Evolutionary conservation across 805 yeast species (phyloP).

Genomic region (Candida alai): DNA sequence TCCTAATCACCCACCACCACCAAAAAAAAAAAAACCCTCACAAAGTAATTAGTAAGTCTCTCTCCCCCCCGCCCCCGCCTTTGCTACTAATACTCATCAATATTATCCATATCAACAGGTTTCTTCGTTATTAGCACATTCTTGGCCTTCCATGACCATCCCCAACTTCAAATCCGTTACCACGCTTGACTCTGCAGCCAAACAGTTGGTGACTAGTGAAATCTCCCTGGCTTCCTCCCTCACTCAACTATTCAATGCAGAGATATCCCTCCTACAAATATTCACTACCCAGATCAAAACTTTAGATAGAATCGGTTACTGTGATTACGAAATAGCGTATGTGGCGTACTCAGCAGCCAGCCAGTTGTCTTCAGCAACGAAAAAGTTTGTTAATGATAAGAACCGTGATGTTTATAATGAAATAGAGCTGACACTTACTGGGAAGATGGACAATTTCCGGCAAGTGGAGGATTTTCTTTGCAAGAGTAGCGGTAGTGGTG

Average conservation of each 20-base stretch:
- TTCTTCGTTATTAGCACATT: too few relatives aligned
- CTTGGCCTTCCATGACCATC: too few relatives aligned
- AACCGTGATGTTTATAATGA: slow-evolving; percentile 15
- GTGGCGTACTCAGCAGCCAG: slow-evolving; percentile 19
- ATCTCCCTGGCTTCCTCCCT: background rate
- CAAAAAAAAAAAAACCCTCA: too few relatives aligned
- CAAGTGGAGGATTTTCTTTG: background rate
- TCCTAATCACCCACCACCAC: too few relatives aligned
- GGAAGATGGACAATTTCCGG: slow-evolving; percentile 13
- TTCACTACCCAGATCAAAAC: slow-evolving; percentile 31
- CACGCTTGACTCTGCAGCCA: slow-evolving; percentile 7
- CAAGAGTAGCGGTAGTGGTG: background rate
- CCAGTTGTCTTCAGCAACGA: slow-evolving; percentile 10
- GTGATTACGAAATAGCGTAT: slow-evolving; percentile 37
- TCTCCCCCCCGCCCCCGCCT: too few relatives aligned
- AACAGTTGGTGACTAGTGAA: slow-evolving; percentile 2
- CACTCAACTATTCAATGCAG: slow-evolving; percentile 21
- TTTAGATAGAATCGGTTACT: slow-evolving; percentile 23
- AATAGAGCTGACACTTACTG: slow-evolving; percentile 12
- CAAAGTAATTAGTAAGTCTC: too few relatives aligned
- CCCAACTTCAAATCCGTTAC: slow-evolving; percentile 5
- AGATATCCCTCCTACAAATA: slow-evolving; percentile 30
- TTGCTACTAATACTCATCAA: too few relatives aligned
- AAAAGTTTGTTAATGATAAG: slow-evolving; percentile 9
- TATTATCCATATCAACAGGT: too few relatives aligned